Evolutionary conservation across 176 grass and related monocot species (phyloP), one percentile per base, ranked within the genome.

Genomic region (Rhynchospora pubera): DNA sequence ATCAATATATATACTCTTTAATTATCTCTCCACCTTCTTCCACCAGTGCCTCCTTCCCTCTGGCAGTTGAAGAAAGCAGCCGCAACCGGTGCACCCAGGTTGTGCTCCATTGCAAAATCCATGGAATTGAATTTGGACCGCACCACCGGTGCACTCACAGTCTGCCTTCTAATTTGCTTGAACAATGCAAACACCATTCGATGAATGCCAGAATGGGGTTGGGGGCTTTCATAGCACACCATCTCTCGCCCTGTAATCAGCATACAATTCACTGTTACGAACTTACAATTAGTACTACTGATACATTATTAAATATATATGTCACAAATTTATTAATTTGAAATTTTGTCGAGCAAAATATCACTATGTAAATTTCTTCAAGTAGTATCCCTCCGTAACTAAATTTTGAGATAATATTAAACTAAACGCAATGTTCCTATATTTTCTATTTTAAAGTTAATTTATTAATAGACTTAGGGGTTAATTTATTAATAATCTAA

Each of bases 1-100:
- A n/a, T 6, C 7, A 78, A 57, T 59, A 28, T 28, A 28, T 28
- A 28, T 28, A 28, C 26, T 28, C 26, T 28, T 28, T 28, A 78
- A 39, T 11, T 76, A 53, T 2, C 5, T n/a, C n/a, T 22, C 19
- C 21, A 26, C 26, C 87, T 87, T 3, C 87, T 81, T 78, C 90
- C 90, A 16, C 87, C 87, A 30, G 81, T 84, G 66, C 90, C 90
- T 5, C 80, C 79, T 78, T 92, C 87, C 13, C 84, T 84, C 73
- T 87, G 87, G 75, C 90, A 89, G 45, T 77, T 92, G 59, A 92
- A 92, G 84, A 77, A 92, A 19, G 56, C 67, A 19, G 90, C 84
- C 5, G 90, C 90, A 9, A 87, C 82, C 10, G 87, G 87, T 6
- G 16, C 1, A 19, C 75, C 90, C 24, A 91, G 77, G 77, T 75